These are phyloP conservation scores for Ogataea nitratoaversa DNA, from an alignment of 805 yeast genomes.

Conservation along the genomic window DNA sequence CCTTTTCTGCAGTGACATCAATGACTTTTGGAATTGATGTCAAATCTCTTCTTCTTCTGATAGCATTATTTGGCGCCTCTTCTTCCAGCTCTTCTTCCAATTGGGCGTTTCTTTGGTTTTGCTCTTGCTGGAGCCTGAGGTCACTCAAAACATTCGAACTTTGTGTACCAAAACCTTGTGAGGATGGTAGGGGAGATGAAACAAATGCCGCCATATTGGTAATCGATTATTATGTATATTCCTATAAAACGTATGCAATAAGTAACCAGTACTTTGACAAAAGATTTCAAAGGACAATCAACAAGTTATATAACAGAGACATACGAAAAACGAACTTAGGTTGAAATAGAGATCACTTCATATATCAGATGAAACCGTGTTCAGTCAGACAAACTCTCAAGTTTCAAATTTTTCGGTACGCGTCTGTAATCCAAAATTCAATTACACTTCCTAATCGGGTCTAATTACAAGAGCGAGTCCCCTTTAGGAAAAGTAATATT, in stretches of 20 bases:
- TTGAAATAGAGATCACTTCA: too few species aligned
- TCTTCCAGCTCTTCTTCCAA: conserved; percentile 26
- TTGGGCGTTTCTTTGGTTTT: conserved; percentile 4
- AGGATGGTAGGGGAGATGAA: conserved; percentile 29
- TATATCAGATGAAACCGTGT: not conserved
- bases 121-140: conserved; percentile 9
- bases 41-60: conserved; percentile 51
- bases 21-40: conserved; percentile 78
- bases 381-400: too few species aligned
- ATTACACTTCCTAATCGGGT: conserved; percentile 2
- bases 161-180: conserved; percentile 22
- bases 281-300: too few species aligned
- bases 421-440: not conserved
- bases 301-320: too few species aligned
- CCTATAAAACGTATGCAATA: too few species aligned
- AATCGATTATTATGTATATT: too few species aligned
- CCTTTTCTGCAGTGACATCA: conserved; percentile 91
- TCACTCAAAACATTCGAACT: conserved; percentile 27
- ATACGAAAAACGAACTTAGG: too few species aligned
- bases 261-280: too few species aligned
- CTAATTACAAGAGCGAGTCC: not conserved
- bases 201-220: conserved; percentile 25
- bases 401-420: too few species aligned
- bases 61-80: conserved; percentile 24
- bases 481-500: not conserved